These are phyloP conservation scores for Beauveria brongniartii DNA, from an alignment of 2,329 filamentous ascomycete genomes.

Conservation along the genomic window DNA sequence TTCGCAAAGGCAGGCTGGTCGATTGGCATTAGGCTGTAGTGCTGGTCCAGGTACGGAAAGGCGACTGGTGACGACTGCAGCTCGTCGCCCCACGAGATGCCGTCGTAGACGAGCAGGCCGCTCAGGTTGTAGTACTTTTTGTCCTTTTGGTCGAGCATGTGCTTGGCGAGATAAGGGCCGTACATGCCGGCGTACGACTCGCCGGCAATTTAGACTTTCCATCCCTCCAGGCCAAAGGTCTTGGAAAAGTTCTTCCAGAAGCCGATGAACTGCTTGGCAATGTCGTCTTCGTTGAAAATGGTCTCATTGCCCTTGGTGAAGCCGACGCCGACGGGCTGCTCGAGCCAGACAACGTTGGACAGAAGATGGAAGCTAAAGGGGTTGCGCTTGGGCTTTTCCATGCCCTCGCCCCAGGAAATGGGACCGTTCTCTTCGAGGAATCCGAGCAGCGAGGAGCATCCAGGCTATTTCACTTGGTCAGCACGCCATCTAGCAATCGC, in stretches of 20 bases:
- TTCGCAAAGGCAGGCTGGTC: constrained; percentile 49
- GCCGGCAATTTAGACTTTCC: constrained; percentile 64
- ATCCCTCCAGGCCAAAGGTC: constrained; percentile 53
- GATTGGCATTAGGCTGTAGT: constrained; percentile 51
- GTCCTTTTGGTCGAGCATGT: constrained; percentile 61
- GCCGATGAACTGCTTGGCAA: constrained; percentile 58
- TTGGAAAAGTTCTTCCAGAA: constrained; percentile 68
- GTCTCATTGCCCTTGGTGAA: constrained; percentile 59
- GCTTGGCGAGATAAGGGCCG: constrained; percentile 64
- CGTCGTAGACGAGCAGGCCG: constrained; percentile 67
- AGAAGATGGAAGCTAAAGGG: constrained; percentile 67
- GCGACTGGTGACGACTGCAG: constrained; percentile 39
- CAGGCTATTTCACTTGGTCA: constrained; percentile 30
- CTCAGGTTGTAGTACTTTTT: constrained; percentile 58
- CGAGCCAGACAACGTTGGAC: constrained; percentile 70
- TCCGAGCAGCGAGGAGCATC: constrained; percentile 55
- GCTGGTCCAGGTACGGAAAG: constrained; percentile 53
- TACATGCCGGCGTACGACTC: constrained; percentile 61
- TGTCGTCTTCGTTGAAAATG: constrained; percentile 55
- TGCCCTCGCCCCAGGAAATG: constrained; percentile 64
- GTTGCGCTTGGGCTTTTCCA: constrained; percentile 55
- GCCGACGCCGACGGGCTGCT: constrained; percentile 60
- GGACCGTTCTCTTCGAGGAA: constrained; percentile 72
- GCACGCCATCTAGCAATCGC: neutral
- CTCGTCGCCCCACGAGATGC: constrained; percentile 46